These are phyloP conservation scores for Amanita muscaria DNA, from an alignment of 768 basidiomycete genomes.

Conservation along the genomic window DNA sequence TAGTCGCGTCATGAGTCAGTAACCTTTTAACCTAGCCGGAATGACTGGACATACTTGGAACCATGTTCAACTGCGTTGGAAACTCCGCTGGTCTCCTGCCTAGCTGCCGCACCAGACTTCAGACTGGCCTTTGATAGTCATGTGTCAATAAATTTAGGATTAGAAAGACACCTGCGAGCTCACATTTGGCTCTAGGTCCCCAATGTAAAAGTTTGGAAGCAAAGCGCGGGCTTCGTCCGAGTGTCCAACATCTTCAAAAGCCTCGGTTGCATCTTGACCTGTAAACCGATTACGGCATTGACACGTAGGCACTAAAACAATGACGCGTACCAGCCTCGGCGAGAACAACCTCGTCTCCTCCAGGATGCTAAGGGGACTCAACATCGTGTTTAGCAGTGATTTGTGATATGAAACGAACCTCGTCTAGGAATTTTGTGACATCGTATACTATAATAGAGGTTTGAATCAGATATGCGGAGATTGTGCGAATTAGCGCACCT, in stretches of 20 bases:
- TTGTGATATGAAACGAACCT: slow-evolving; percentile 40
- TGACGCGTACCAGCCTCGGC: slow-evolving; percentile 78
- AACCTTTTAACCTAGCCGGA: slow-evolving; percentile 6
- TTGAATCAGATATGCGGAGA: slow-evolving; percentile 25
- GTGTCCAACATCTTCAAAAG: slow-evolving; percentile 99
- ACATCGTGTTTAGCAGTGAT: not conserved
- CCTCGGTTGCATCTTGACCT: slow-evolving; percentile 96
- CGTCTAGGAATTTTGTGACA: slow-evolving; percentile 89
- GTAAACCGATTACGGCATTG: slow-evolving; percentile 2
- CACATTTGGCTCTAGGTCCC: slow-evolving; percentile 72
- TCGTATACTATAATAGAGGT: slow-evolving; percentile 64
- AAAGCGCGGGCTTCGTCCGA: slow-evolving; percentile 93
- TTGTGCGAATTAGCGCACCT: slow-evolving; percentile 35
- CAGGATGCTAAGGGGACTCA: slow-evolving; percentile 62
- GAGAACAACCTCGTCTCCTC: slow-evolving; percentile 95
- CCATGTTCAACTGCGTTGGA: slow-evolving; percentile 51
- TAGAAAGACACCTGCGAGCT: slow-evolving; percentile 19
- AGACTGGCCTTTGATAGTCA: slow-evolving; percentile 37
- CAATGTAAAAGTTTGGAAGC: slow-evolving; percentile 70
- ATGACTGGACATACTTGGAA: slow-evolving; percentile 46
- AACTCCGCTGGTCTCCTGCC: slow-evolving; percentile 32
- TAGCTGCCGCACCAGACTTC: slow-evolving; percentile 41
- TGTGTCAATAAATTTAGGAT: slow-evolving; percentile 6
- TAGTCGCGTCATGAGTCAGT: slow-evolving; percentile 26
- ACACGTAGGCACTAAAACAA: slow-evolving; percentile 9